These are phyloP conservation scores for Talaromyces wortmannii DNA, from an alignment of 495 filamentous ascomycete genomes.

Conservation along the genomic window DNA sequence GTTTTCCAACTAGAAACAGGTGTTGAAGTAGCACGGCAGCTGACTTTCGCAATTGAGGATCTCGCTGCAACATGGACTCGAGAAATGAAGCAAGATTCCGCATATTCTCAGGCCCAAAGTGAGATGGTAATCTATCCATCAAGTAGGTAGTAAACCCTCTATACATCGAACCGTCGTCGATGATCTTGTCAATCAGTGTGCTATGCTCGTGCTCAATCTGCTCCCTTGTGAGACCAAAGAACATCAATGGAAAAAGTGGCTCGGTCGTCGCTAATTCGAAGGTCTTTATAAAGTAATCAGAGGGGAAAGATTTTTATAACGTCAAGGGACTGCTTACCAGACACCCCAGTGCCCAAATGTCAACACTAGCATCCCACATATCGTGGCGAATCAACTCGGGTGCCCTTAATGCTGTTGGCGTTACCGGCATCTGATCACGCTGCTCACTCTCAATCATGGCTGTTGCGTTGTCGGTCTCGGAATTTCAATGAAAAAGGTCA, in stretches of 20 bases:
- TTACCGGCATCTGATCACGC: no score
- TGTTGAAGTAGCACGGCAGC: conserved; percentile 8
- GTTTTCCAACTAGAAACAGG: conserved; percentile 3
- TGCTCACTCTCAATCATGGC: no score
- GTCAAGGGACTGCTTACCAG: no score
- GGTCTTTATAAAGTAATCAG: conserved; percentile 9
- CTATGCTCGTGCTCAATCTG: conserved; percentile 7
- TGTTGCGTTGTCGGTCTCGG: no score
- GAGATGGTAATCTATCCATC: conserved; percentile 8
- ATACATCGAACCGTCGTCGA: not conserved
- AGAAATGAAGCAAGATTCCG: conserved; percentile 10
- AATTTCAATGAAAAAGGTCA: no score
- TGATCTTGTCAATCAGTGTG: conserved; percentile 3
- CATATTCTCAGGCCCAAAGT: conserved; percentile 10
- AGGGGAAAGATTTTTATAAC: no score
- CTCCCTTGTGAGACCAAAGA: conserved; percentile 9
- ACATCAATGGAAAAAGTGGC: conserved; percentile 12
- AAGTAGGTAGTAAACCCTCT: conserved; percentile 6
- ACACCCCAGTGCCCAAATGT: no score
- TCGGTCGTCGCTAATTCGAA: conserved; percentile 19
- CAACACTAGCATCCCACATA: no score
- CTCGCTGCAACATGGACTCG: conserved; percentile 11
- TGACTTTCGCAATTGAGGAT: conserved; percentile 7
- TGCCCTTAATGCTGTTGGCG: no score
- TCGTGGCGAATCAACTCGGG: no score